Percentiles rank a stretch among this genome's conserved stretches.
These are phyloP conservation scores for Aspergillus candidus DNA, from an alignment of 2,329 filamentous ascomycete species.

Conservation along the genomic window DNA sequence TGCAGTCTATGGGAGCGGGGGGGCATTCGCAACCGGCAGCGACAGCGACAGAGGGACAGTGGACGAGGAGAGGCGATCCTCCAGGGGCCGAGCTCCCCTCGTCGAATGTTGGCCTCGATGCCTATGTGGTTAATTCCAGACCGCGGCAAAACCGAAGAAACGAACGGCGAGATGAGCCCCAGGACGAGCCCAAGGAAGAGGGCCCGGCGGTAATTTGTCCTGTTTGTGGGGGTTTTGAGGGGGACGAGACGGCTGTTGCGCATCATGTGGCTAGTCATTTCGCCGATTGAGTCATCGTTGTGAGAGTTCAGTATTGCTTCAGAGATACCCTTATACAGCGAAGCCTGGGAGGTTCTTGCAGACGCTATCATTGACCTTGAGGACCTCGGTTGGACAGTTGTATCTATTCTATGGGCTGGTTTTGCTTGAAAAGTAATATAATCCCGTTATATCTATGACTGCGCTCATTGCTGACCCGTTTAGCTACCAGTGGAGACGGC, in stretches of 20 bases:
- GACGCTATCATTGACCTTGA: too few relatives aligned
- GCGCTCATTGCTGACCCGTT: too few relatives aligned
- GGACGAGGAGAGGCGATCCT: not conserved
- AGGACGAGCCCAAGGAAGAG: not conserved
- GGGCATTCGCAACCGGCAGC: not conserved
- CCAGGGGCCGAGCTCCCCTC: slow-evolving; percentile 1
- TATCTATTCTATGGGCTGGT: too few relatives aligned
- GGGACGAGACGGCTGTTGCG: slow-evolving; percentile 20
- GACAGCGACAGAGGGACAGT: not conserved
- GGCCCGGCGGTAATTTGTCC: slow-evolving; percentile 10
- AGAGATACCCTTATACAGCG: too few relatives aligned
- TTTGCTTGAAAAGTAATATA: too few relatives aligned
- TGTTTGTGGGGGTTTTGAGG: slow-evolving; percentile 16
- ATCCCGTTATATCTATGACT: too few relatives aligned
- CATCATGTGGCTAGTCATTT: slow-evolving; percentile 18
- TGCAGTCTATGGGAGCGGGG: slow-evolving; percentile 45
- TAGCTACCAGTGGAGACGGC: too few relatives aligned
- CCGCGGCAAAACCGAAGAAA: slow-evolving; percentile 4
- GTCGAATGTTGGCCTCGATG: slow-evolving; percentile 9
- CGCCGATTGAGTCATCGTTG: too few relatives aligned
- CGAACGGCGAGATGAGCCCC: not conserved
- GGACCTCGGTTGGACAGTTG: too few relatives aligned
- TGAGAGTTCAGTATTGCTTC: too few relatives aligned
- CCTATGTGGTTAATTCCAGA: slow-evolving; percentile 7
- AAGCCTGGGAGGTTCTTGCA: too few relatives aligned